A percentile compares a stretch with the other conserved stretches of the same genome.
phyloP scores from a whole-genome alignment of 345 rosid species.

The Aegle marmelos region DNA sequence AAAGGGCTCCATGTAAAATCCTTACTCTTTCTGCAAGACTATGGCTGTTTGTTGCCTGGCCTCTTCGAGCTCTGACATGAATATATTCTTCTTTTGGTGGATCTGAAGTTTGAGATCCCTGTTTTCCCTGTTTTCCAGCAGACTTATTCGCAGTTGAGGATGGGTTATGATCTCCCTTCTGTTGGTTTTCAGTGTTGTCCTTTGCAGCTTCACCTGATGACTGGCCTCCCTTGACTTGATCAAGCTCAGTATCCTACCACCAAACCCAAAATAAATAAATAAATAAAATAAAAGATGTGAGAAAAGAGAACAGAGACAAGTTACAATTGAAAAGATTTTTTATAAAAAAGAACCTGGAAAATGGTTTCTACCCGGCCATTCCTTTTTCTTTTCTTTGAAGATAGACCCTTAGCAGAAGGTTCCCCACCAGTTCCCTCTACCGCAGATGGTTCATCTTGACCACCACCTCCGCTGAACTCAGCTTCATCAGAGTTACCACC shows the following conservation, averaged over 20 bases:
- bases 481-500: conserved; percentile 81
- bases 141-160: conserved; percentile 48
- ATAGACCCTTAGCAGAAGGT: conserved; percentile 45
- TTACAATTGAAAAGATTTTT: too few species aligned
- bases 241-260: conserved; percentile 48
- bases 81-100: conserved; percentile 88
- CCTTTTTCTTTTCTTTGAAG: conserved; percentile 77
- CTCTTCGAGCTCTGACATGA: conserved; percentile 96
- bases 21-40: conserved; percentile 98
- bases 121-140: conserved; percentile 65
- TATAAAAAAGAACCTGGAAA: background rate
- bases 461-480: conserved; percentile 69
- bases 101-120: conserved; percentile 67
- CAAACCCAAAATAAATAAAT: too few species aligned
- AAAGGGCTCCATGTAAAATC: conserved; percentile 12
- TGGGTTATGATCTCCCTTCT: conserved; percentile 51
- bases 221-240: conserved; percentile 47
- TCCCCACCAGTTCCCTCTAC: conserved; percentile 47
- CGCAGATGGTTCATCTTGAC: conserved; percentile 47
- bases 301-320: background rate
- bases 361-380: conserved; percentile 48
- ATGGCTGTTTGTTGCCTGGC: conserved; percentile 98
- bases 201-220: conserved; percentile 48
- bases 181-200: conserved; percentile 49
- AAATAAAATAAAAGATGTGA: background rate